Percentiles rank a stretch among this genome's conserved stretches.
phyloP scores from a whole-genome alignment of 2,329 filamentous ascomycete species.

The Pseudocercospora crystallina region DNA sequence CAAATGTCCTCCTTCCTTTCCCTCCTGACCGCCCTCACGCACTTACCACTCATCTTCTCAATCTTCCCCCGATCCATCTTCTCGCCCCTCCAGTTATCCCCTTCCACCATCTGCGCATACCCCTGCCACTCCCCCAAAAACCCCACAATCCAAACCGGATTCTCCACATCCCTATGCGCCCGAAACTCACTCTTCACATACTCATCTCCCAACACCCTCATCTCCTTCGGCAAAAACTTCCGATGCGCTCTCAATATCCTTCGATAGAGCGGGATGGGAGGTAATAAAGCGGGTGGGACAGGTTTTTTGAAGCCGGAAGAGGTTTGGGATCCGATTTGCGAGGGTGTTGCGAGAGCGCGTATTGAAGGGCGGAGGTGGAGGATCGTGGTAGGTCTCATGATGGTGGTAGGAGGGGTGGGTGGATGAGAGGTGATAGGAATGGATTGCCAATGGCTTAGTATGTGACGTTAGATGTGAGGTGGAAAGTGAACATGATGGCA shows the following conservation, averaged over 20 bases:
- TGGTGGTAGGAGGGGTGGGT: background rate
- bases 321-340: conserved; percentile 33
- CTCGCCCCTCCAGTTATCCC: conserved; percentile 78
- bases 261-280: conserved; percentile 85
- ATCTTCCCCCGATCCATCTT: conserved; percentile 81
- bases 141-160: conserved; percentile 89
- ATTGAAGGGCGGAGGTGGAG: conserved; percentile 27
- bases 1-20: no score
- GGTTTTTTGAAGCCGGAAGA: conserved; percentile 38
- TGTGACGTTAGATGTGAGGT: background rate
- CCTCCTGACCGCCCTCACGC: no score
- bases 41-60: conserved; percentile 88
- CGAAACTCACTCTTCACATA: conserved; percentile 94
- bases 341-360: conserved; percentile 35
- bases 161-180: conserved; percentile 79
- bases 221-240: conserved; percentile 69
- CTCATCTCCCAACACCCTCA: conserved; percentile 81
- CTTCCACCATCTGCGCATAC: conserved; percentile 90
- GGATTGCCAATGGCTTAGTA: no score
- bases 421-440: background rate
- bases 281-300: conserved; percentile 68
- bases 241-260: conserved; percentile 84
- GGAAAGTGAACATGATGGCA: conserved; percentile 4
- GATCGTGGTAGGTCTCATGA: background rate
- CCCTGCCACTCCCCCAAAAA: conserved; percentile 98